Base-by-base conservation (phyloP, 257 asterid genomes). In the Lycium barbarum region DNA sequence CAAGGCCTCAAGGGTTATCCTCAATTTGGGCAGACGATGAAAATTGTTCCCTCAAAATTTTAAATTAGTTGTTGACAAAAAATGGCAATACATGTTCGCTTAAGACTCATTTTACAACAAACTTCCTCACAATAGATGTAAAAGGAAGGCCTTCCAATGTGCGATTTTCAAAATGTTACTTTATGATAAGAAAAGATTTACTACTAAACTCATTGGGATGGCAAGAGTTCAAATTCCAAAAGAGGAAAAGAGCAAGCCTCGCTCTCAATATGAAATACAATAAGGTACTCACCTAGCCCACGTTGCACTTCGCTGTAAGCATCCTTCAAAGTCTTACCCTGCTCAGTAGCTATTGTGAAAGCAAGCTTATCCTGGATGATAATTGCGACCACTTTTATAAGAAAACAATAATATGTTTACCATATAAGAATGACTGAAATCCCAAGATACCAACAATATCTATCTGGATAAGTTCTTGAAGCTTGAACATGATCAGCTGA, bases 221-320 rank as follows among this genome's bases (percentile, higher is more conserved):
- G 80, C 84, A 35, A 73, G 49, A 63, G 80, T 72, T 65, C 80
- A 87, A 87, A 81, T 88, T 83, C 82, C 87, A 85, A 80, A 79
- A 12, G 63, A 65, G 49, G 61, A 61, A 26, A 83, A 59, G 72
- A 65, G 72, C 40, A 65, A 26, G 43, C 33, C 43, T 36, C 9
- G 6, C 43, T 63, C 2, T 65, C 18, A 65, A 26, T 22, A 63
- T 5, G 43, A 65, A 65, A 26, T 22, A 65, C 43, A 4, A 65
- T 4, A 65, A 26, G 45, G 72, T 70, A 87, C 96, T 79, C 88
- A 96, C 99, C 99, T 88, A 94, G 89, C 57, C 99, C 99, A 71
- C 97, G 93, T 87, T 94, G 93, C 83, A 96, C 99, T 86, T 94
- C 98, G 72, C 98, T 98, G 84, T 94, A 97, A 35, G 99, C 98